Base-by-base conservation (phyloP, 2,329 filamentous ascomycete species). In the Colletotrichum coccodes region DNA sequence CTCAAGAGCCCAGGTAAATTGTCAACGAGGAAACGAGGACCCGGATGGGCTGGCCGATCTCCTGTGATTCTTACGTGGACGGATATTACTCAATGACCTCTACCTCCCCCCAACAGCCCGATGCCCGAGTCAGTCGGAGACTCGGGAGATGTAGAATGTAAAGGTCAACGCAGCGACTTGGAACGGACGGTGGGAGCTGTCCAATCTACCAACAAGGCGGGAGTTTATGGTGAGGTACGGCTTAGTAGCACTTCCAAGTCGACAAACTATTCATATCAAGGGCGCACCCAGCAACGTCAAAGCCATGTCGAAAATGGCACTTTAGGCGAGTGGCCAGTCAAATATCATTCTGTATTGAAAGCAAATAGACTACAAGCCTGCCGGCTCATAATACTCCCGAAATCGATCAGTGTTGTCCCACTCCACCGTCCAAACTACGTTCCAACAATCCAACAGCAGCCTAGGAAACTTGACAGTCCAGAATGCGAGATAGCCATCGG, bases 401-500 rank as follows among this genome's bases (percentile, higher is more conserved):
- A 96, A 95, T 3, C 91, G 85, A 74, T 91, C 88, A 71, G 88
- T 84, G 1, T 82, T 81, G 65, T 91, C 85, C 81, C 94, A 86
- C 2, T 84, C 85, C 70, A 93, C 83, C 58, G 91, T 87, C 70
- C 89, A 87, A 26, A 97, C 87, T 21, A 95, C 89, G 74, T 90
- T 88, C 83, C 94, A 95, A 76, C 94, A 97, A 60, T 86, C 86
- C 76, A 97, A 90, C 68, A 98, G 77, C 73, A 98, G 79, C 73
- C 87, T 89, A 4, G 94, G 94, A 76, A 98, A 98, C 66, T 89
- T 86, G 8, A 88, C 84, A 0, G 92, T 92, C 93, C 94, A 98
- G 76, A 97, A 97, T 12, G 85, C 85, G 50, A 97, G 82, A 76
- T 97, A 98, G 0, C 93, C 94, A 16, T 94, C 91, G 0, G 94